Percentiles rank a stretch among this genome's conserved stretches.
These are phyloP conservation scores for Astragalus glycyphyllos DNA, from an alignment of 306 rosid genomes.

Conservation along the genomic window DNA sequence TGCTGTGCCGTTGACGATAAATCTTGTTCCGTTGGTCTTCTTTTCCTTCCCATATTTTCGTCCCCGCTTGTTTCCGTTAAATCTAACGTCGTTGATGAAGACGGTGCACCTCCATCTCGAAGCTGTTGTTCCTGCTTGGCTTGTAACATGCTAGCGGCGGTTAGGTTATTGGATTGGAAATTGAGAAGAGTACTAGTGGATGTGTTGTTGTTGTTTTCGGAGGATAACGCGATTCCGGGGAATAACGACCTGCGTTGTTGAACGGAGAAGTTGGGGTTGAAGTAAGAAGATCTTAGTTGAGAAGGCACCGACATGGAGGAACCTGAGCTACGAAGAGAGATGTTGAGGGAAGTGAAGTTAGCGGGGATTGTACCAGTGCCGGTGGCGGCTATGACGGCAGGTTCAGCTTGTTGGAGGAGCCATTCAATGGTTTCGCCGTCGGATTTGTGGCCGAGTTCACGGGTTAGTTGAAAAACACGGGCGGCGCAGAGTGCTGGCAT, in stretches of 20 bases:
- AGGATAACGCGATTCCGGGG: slow-evolving; percentile 42
- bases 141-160: slow-evolving; percentile 54
- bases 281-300: slow-evolving; percentile 78
- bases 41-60: slow-evolving; percentile 66
- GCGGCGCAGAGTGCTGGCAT: slow-evolving; percentile 97
- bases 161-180: slow-evolving; percentile 62
- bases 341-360: slow-evolving; percentile 56
- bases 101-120: slow-evolving; percentile 4
- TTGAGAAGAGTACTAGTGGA: slow-evolving; percentile 50
- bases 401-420: slow-evolving; percentile 94
- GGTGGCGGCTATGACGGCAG: slow-evolving; percentile 86
- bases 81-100: slow-evolving; percentile 59
- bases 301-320: slow-evolving; percentile 80
- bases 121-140: slow-evolving; percentile 68
- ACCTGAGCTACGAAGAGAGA: slow-evolving; percentile 83
- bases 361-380: slow-evolving; percentile 97
- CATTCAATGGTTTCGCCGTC: slow-evolving; percentile 50
- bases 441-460: slow-evolving; percentile 45
- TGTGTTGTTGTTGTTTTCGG: slow-evolving; percentile 52
- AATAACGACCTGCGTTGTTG: slow-evolving; percentile 50
- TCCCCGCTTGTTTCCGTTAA: slow-evolving; percentile 60
- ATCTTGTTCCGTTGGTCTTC: slow-evolving; percentile 62
- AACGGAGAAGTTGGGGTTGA: slow-evolving; percentile 74
- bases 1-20: slow-evolving; percentile 59
- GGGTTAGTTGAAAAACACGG: slow-evolving; percentile 66